phyloP scores from a whole-genome alignment of 495 filamentous ascomycete genomes.

The Aspergillus kassunensis region DNA sequence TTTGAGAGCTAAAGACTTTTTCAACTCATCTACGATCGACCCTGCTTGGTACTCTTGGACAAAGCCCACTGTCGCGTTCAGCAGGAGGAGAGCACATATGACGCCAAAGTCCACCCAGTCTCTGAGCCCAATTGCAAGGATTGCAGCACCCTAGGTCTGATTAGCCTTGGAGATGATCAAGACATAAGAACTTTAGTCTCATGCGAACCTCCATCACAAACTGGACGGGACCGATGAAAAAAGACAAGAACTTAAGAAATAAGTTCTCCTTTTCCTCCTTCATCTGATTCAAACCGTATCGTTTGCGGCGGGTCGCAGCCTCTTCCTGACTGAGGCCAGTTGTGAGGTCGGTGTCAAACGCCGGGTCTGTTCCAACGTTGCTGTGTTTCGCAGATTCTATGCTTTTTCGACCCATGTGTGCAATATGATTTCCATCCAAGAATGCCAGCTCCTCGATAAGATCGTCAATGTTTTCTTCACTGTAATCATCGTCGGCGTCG shows the following conservation, averaged over 20 bases:
- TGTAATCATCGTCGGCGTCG: slow-evolving; percentile 52
- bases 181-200: neutral
- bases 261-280: slow-evolving; percentile 84
- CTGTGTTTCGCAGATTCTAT: slow-evolving; percentile 32
- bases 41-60: slow-evolving; percentile 86
- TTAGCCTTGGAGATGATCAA: neutral
- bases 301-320: slow-evolving; percentile 64
- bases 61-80: slow-evolving; percentile 85
- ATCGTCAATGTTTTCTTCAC: slow-evolving; percentile 71
- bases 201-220: slow-evolving; percentile 84
- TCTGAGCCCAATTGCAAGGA: slow-evolving; percentile 70
- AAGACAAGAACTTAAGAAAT: slow-evolving; percentile 77
- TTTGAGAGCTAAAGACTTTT: slow-evolving; percentile 84
- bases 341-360: slow-evolving; percentile 67
- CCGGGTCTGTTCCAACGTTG: slow-evolving; percentile 52
- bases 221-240: slow-evolving; percentile 88
- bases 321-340: slow-evolving; percentile 69
- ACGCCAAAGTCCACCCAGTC: slow-evolving; percentile 81
- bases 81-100: slow-evolving; percentile 66
- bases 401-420: slow-evolving; percentile 42
- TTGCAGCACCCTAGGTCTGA: slow-evolving; percentile 55
- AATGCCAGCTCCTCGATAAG: slow-evolving; percentile 82
- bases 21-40: slow-evolving; percentile 86
- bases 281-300: slow-evolving; percentile 84
- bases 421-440: slow-evolving; percentile 64